phyloP scores from a whole-genome alignment of 768 basidiomycete species.

The Leccinellum albellum region DNA sequence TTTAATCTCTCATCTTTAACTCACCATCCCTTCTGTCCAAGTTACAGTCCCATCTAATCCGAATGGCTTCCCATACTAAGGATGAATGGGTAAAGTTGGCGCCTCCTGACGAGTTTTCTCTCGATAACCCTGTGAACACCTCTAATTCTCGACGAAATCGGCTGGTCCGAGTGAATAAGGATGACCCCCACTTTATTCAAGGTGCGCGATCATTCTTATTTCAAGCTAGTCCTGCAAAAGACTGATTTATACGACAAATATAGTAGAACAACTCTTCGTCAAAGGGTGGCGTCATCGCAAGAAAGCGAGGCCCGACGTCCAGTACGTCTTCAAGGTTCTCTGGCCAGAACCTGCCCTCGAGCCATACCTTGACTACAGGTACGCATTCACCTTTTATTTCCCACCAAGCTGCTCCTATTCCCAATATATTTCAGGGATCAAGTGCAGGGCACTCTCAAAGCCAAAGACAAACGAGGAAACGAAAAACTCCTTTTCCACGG shows the following conservation, averaged over 20 bases:
- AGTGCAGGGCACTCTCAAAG: constrained; percentile 26
- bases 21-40: background rate
- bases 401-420: constrained; percentile 9
- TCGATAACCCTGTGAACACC: constrained; percentile 42
- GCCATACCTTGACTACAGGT: constrained; percentile 48
- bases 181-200: constrained; percentile 35
- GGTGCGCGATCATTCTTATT: constrained; percentile 31
- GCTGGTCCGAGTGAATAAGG: constrained; percentile 37
- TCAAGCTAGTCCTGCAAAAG: background rate
- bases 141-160: constrained; percentile 38
- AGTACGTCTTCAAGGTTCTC: constrained; percentile 50
- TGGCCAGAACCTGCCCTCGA: constrained; percentile 42
- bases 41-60: constrained; percentile 7
- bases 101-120: constrained; percentile 32
- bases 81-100: constrained; percentile 29
- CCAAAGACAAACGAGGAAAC: constrained; percentile 36
- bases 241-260: constrained; percentile 1
- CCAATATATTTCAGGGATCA: constrained; percentile 15
- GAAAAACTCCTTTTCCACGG: constrained; percentile 67
- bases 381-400: constrained; percentile 17
- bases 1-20: constrained; percentile 18
- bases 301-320: constrained; percentile 47
- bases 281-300: constrained; percentile 56
- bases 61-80: constrained; percentile 20
- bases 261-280: constrained; percentile 49